Evolutionary conservation across 208 protist species (phyloP), one percentile per base, ranked within the genome.

Genomic region (Acanthamoeba royreba): DNA sequence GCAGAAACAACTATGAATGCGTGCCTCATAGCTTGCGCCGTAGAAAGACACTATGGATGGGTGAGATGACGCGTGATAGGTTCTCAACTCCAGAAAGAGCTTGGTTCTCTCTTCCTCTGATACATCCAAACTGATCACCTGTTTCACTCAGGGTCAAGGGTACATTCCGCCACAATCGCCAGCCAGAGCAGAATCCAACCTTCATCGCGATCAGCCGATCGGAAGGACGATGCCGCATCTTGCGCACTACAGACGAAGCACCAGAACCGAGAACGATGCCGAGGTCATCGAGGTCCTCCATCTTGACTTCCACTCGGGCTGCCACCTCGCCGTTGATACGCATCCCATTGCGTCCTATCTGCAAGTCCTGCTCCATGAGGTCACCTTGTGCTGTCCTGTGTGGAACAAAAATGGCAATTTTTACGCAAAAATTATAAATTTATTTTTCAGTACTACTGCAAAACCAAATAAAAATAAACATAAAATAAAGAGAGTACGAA

Each of bases 71-170:
- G 86, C 63, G 31, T 95, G 83, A 22, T 95, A 63, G 33, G 95
- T 96, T 22, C 95, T 87, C 15, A 96, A 22, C 22, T 96, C 95
- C 1, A 96, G 40, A 17, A 96, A 90, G 22, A 96, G 96, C 47
- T 96, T 92, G 31, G 25, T 92, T 42, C 45, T 38, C 45, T 58
- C 42, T 61, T 92, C 87, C 8, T 90, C 52, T 19, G 55, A 4
- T 35, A 90, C 47, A 25, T 72, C 55, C 9, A 90, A 38, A 2
- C 83, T 33, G 38, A 72, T 61, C 2, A 72, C 40, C 52, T 90
- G 40, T 38, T 11, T 31, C 11, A 9, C 66, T n/a, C 13, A 77
- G n/a, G n/a, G 47, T 52, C 13, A 33, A 85, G 35, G 66, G 15
- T 9, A 15, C 40, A 9, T 5, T 5, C 9, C 7, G 33, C 1